Conservation (phyloP, 257 asterid species). For the Rehmannia glutinosa region DNA sequence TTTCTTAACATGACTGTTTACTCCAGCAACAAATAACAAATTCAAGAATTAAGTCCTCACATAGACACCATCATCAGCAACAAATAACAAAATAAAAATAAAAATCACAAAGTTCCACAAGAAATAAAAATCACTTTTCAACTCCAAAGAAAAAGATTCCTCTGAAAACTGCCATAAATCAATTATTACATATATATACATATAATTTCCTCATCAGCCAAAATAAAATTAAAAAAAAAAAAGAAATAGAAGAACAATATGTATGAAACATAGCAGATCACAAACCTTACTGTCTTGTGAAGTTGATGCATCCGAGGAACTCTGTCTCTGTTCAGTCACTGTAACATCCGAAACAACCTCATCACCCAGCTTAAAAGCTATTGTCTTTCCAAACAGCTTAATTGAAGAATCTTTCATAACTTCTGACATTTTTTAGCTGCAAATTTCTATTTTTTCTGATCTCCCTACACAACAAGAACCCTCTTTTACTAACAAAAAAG, state of each 20-base stretch:
- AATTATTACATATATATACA: background rate
- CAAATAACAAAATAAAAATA: too few species aligned
- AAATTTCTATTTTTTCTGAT: too few species aligned
- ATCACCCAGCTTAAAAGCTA: conserved; percentile 28
- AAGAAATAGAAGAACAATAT: too few species aligned
- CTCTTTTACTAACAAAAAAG: too few species aligned
- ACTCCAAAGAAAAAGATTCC: conserved; percentile 12
- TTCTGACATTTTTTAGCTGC: conserved; percentile 65
- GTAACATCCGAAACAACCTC: conserved; percentile 19
- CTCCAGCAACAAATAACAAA: too few species aligned
- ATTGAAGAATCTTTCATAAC: conserved; percentile 42
- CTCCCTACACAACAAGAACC: too few species aligned
- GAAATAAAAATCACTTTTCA: background rate
- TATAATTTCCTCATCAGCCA: background rate
- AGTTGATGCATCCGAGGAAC: conserved; percentile 33
- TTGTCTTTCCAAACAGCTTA: conserved; percentile 80
- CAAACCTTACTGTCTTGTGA: conserved; percentile 54
- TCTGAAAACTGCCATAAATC: conserved; percentile 6
- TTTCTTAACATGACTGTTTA: too few species aligned
- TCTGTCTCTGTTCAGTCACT: conserved; percentile 19
- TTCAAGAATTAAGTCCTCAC: background rate
- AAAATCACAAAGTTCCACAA: too few species aligned
- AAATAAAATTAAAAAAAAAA: background rate
- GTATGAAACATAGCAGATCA: background rate
- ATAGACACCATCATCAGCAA: too few species aligned